These are phyloP conservation scores for Sclerotinia glacialis DNA, from an alignment of 2,329 filamentous ascomycete species.

Conservation along the genomic window DNA sequence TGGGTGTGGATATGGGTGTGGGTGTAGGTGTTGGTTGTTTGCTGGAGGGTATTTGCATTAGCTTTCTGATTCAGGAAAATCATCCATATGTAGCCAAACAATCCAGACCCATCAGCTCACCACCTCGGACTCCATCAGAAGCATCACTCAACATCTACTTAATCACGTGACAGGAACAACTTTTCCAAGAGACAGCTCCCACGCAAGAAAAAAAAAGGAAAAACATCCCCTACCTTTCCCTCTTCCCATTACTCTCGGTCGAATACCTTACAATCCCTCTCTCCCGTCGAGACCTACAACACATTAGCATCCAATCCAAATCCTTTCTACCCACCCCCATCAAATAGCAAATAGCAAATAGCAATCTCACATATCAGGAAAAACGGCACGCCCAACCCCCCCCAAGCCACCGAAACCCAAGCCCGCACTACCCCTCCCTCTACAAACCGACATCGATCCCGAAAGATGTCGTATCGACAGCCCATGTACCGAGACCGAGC, in stretches of 20 bases:
- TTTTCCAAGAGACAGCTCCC: neutral
- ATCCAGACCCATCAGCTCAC: neutral
- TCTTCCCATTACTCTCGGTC: neutral
- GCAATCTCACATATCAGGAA: conserved; percentile 4
- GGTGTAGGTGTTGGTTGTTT: neutral
- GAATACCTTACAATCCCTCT: neutral
- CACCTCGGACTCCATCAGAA: neutral
- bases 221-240: neutral
- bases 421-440: neutral
- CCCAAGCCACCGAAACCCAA: neutral
- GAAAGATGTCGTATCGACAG: neutral
- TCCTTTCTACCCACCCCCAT: neutral
- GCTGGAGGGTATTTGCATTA: neutral
- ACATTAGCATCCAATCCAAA: neutral
- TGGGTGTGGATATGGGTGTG: neutral
- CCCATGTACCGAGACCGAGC: neutral
- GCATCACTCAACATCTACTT: neutral
- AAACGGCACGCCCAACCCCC: neutral
- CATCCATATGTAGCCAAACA: neutral
- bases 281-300: neutral
- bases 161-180: neutral
- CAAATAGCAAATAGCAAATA: neutral
- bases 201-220: neutral
- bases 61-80: neutral
- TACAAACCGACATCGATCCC: neutral